A percentile compares a stretch with the other conserved stretches of the same genome.
These are phyloP conservation scores for Mesostigma viride DNA, from an alignment of 139 green algal species.

Conservation along the genomic window DNA sequence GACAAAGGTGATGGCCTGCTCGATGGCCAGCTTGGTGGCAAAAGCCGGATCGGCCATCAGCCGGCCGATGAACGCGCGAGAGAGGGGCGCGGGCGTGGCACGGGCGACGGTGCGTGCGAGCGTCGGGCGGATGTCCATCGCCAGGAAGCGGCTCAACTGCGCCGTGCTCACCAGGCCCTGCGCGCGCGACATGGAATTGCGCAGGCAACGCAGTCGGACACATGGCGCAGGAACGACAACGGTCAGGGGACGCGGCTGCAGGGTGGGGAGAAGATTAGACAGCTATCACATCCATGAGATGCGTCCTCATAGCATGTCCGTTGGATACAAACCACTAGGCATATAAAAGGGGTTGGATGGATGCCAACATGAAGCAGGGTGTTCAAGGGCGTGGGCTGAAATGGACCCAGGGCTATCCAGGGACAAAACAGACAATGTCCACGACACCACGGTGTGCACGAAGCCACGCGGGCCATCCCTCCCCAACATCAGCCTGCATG, in stretches of 20 bases:
- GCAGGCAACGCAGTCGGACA: no score
- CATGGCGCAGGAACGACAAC: no score
- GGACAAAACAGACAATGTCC: no score
- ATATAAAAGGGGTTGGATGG: no score
- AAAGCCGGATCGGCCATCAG: constrained; percentile 93
- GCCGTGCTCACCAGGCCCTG: constrained; percentile 69
- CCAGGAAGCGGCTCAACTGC: constrained; percentile 82
- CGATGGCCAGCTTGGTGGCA: constrained; percentile 79
- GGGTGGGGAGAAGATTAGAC: no score
- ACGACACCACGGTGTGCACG: no score
- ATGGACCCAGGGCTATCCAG: no score
- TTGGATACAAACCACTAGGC: background rate
- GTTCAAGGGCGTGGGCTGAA: no score
- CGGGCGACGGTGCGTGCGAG: constrained; percentile 70
- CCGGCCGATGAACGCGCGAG: constrained; percentile 78
- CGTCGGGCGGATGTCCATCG: constrained; percentile 79
- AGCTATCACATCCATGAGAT: background rate
- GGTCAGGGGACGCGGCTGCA: no score
- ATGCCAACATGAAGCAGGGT: background rate
- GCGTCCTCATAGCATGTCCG: background rate
- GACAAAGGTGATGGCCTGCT: constrained; percentile 65
- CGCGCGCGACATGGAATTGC: background rate
- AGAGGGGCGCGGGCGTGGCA: constrained; percentile 39
- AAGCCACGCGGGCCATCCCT: no score
- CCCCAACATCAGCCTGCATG: no score